Evolutionary conservation across 2,329 filamentous ascomycete genomes (phyloP).

Genomic region (Nigrospora osmanthi): DNA sequence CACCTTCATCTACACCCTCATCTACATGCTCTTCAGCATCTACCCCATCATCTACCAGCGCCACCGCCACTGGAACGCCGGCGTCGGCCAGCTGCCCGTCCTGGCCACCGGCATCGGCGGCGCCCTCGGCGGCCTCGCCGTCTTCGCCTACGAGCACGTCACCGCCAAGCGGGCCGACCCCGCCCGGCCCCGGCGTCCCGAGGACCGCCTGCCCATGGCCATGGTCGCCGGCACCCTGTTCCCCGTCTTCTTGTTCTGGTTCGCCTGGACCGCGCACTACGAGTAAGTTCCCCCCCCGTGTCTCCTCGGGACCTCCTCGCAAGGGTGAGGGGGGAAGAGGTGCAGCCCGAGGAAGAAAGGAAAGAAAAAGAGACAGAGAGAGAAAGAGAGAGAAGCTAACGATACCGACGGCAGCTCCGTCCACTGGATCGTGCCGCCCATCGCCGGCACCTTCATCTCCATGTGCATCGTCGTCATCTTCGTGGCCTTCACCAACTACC

Average conservation of each 20-base stretch:
- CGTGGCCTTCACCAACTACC: slow-evolving; percentile 44
- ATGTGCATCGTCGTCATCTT: slow-evolving; percentile 34
- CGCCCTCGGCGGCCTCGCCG: slow-evolving; percentile 30
- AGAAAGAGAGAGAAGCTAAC: neutral
- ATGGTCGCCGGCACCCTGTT: slow-evolving; percentile 34
- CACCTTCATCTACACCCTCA: slow-evolving; percentile 41
- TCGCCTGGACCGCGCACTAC: slow-evolving; percentile 31
- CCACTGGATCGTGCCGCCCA: slow-evolving; percentile 20
- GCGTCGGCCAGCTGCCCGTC: slow-evolving; percentile 42
- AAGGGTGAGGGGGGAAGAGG: neutral
- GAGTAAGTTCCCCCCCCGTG: slow-evolving; percentile 25
- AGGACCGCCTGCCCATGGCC: slow-evolving; percentile 52
- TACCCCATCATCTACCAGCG: slow-evolving; percentile 48
- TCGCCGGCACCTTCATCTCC: neutral
- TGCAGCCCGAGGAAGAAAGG: neutral
- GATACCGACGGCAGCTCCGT: neutral
- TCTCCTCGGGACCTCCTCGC: neutral
- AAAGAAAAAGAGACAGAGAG: neutral
- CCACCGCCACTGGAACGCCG: slow-evolving; percentile 43
- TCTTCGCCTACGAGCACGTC: slow-evolving; percentile 29
- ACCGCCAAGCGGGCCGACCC: slow-evolving; percentile 27
- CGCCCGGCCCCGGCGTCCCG: slow-evolving; percentile 31
- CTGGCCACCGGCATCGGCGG: slow-evolving; percentile 40
- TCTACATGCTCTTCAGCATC: slow-evolving; percentile 53
- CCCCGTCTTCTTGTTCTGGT: slow-evolving; percentile 14